Base-by-base conservation (phyloP, 306 rosid species). In the Casuarina equisetifolia region DNA sequence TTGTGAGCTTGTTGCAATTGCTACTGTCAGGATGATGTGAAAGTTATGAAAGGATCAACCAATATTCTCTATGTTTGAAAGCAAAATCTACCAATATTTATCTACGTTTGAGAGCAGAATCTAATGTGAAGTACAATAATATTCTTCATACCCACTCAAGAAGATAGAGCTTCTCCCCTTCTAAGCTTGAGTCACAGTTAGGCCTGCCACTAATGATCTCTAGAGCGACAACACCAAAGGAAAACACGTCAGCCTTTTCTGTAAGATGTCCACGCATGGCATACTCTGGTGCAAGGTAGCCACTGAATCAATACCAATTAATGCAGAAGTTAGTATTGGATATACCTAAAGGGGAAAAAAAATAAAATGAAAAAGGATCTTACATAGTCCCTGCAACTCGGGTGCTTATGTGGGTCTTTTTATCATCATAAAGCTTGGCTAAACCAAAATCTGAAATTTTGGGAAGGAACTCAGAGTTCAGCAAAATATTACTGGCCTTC, bases 231-330 rank as follows among this genome's bases (percentile, higher is more conserved):
- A 94, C 96, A 3, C 98, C 97, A 76, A 94, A 91, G 43, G 97
- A 89, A 83, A 90, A 94, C 9, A 94, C 92, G 51, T 91, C 97
- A 0, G 90, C 94, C 84, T 94, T 94, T 84, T 94, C 97, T 0
- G 98, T 94, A 8, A 91, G 91, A 84, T 87, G 96, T 45, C 98
- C 97, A 39, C 94, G 92, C 98, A 93, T 87, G 59, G 98, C 97
- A 76, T 87, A 93, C 76, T 91, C 96, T 25, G 96, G 97, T 69
- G 98, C 97, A 84, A 93, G 93, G 80, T 93, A 93, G 53, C 96
- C 98, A 62, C 97, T 93, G 50, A 77, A 88, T 42, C 66, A 67
- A 5, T 17, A 77, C 40, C 64, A 67, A 80, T 55, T 39, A 62
- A 79, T 50, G 11, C 4, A 74, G 8, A 39, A 20, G 52, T 74